Percentiles rank a stretch among this genome's conserved stretches.
Evolutionary conservation across 192 early-diverging fungal species (phyloP).

Genomic region (Podila epicladia): DNA sequence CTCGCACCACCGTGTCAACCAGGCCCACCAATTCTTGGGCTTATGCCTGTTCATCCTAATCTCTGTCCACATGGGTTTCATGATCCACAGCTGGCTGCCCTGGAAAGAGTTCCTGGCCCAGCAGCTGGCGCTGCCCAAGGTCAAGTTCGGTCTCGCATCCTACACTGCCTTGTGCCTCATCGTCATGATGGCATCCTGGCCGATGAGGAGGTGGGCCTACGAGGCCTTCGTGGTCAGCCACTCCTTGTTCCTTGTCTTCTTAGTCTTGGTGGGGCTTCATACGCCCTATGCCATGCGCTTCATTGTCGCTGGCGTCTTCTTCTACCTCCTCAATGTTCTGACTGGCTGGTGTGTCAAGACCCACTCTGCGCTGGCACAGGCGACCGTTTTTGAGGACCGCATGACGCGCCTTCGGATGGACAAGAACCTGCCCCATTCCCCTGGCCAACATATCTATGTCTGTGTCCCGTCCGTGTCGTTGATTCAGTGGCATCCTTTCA

Average conservation of each 20-base stretch:
- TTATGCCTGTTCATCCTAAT: constrained; percentile 40
- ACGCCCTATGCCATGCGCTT: constrained; percentile 67
- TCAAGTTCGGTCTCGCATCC: constrained; percentile 57
- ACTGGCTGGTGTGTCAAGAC: constrained; percentile 57
- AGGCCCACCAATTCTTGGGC: constrained; percentile 56
- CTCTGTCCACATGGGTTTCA: constrained; percentile 61
- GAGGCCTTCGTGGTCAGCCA: constrained; percentile 60
- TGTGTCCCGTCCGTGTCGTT: constrained; percentile 59
- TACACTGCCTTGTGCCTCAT: constrained; percentile 58
- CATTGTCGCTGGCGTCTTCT: constrained; percentile 53
- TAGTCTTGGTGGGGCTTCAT: constrained; percentile 59
- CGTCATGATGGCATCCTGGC: constrained; percentile 57
- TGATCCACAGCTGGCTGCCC: constrained; percentile 53
- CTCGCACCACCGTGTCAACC: constrained; percentile 55
- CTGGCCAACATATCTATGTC: constrained; percentile 58
- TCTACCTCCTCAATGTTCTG: constrained; percentile 54
- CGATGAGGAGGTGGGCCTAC: constrained; percentile 57
- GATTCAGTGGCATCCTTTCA: constrained; percentile 67
- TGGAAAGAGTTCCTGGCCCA: constrained; percentile 23
- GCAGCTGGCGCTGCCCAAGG: constrained; percentile 49
- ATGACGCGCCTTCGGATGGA: constrained; percentile 49
- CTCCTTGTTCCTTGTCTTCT: constrained; percentile 52
- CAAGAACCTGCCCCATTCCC: constrained; percentile 30
- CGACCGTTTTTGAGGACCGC: constrained; percentile 40
- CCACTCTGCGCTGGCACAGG: constrained; percentile 44